A percentile compares a stretch with the other conserved stretches of the same genome.
Conservation (phyloP, 495 filamentous ascomycete genomes). For the Entonaema liquescens region DNA sequence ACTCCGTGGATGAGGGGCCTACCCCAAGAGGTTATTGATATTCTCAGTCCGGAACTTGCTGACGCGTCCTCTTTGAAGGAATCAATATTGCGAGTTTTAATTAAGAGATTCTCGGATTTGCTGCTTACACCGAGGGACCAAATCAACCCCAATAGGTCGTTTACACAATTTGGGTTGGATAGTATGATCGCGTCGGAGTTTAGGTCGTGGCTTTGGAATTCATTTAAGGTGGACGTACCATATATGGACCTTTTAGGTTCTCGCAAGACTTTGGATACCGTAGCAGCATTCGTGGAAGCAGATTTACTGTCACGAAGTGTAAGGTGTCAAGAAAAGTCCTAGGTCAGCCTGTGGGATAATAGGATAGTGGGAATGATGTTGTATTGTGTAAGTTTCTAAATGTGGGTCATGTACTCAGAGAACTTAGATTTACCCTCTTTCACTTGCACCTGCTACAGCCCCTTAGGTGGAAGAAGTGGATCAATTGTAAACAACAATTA, state of each 20-base stretch:
- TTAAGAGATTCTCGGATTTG: not conserved
- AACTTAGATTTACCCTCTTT: not conserved
- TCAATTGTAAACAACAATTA: too few relatives aligned
- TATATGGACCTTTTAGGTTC: constrained; percentile 27
- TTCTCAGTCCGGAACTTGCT: not conserved
- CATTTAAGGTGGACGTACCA: constrained; percentile 49
- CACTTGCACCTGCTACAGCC: not conserved
- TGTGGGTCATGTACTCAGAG: too few relatives aligned
- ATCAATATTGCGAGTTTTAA: not conserved
- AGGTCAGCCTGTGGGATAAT: not conserved
- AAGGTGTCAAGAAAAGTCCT: not conserved
- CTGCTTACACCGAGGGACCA: constrained; percentile 34
- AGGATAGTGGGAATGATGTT: too few relatives aligned
- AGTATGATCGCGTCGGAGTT: constrained; percentile 56
- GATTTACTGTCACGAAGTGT: not conserved
- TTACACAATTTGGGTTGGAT: constrained; percentile 51
- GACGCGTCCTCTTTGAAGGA: not conserved
- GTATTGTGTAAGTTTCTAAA: too few relatives aligned
- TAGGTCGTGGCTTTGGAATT: constrained; percentile 45
- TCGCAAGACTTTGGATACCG: not conserved
- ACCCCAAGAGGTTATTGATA: not conserved
- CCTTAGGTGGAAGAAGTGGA: too few relatives aligned
- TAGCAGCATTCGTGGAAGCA: not conserved
- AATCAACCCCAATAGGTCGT: constrained; percentile 38
- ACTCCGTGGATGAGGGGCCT: not conserved